These are phyloP conservation scores for Pseudocercospora fuligena DNA, from an alignment of 2,329 filamentous ascomycete genomes.

Conservation along the genomic window DNA sequence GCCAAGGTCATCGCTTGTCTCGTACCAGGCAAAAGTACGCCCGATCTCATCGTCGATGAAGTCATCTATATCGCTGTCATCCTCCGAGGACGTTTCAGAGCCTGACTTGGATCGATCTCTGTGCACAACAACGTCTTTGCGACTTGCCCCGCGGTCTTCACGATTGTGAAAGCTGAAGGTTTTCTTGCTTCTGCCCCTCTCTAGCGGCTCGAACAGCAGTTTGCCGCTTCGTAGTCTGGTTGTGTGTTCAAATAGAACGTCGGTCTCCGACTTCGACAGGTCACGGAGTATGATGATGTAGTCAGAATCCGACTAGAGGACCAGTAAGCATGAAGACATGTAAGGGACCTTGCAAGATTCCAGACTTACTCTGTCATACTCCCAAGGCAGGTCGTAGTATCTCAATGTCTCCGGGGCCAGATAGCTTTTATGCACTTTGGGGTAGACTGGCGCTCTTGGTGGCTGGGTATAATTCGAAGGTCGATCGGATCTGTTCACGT, in stretches of 20 bases:
- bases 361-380: conserved; percentile 52
- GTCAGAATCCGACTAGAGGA: conserved; percentile 47
- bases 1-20: no score
- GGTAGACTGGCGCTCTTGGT: conserved; percentile 47
- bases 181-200: conserved; percentile 30
- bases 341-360: background rate
- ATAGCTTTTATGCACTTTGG: conserved; percentile 53
- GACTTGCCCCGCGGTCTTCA: no score
- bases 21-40: no score
- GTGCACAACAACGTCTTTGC: no score
- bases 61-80: no score
- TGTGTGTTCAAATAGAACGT: conserved; percentile 57
- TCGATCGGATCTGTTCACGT: conserved; percentile 22
- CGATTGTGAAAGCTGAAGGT: no score
- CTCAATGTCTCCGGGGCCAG: conserved; percentile 52
- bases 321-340: conserved; percentile 15
- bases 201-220: conserved; percentile 49
- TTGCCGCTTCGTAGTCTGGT: conserved; percentile 48
- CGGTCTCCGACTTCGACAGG: conserved; percentile 54
- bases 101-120: no score
- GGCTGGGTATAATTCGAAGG: background rate
- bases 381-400: conserved; percentile 55
- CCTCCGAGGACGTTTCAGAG: no score
- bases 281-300: conserved; percentile 57
- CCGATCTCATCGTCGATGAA: no score